Evolutionary conservation across 2,329 filamentous ascomycete species (phyloP), one percentile per base, ranked within the genome.

Genomic region (Colletotrichum limetticola): DNA sequence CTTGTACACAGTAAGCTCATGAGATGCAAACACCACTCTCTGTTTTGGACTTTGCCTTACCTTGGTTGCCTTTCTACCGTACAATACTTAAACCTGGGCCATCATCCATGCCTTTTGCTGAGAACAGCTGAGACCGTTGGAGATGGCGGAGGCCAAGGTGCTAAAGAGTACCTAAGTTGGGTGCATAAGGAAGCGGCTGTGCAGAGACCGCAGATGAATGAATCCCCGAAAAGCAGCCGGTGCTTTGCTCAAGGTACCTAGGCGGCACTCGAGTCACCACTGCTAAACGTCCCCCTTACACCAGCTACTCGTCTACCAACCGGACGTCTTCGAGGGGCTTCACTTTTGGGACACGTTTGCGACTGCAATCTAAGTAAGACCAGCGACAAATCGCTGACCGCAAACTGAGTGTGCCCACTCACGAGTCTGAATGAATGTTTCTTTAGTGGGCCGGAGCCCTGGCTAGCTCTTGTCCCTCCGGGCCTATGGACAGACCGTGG

Each of bases 181-280:
- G n/a, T 49, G 59, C 32, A 9, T 24, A 7, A 28, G 28, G 35
- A 28, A 24, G 66, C 58, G 66, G 46, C 66, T 30, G 58, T 63
- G 66, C 58, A 62, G 46, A 26, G 30, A 60, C 37, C 6, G 28
- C 42, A 49, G 19, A 30, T 26, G 24, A 35, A 19, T n/a, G 22
- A 66, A 49, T 59, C 22, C 67, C 67, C 61, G 55, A 70, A 66
- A 62, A 70, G 62, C 61, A 42, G 55, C 62, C 68, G 55, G 42
- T 26, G 2, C 32, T 6, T 55, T 28, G 28, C 26, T 26, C 28
- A 30, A 8, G 26, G 26, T 26, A 5, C 26, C 26, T 26, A 26
- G 26, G 26, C 26, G 26, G 26, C 26, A 26, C 26, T 26, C 26
- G 26, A 26, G 26, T 26, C 26, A 26, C 26, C 26, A 26, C 26